Base-by-base conservation (phyloP, 306 rosid species). In the Geum urbanum region DNA sequence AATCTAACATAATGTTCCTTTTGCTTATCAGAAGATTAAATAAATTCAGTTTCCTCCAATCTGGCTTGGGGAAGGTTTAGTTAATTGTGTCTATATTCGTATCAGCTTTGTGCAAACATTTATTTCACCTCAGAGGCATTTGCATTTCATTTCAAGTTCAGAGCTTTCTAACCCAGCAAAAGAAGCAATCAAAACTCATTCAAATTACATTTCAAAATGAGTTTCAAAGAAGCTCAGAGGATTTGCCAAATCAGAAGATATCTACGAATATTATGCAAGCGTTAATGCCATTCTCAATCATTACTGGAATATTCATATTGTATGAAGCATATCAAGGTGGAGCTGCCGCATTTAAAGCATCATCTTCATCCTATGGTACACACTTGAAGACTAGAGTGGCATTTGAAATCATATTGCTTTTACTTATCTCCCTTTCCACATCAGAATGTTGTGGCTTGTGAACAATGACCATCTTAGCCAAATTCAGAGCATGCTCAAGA, bases 1-100 rank as follows among this genome's bases (percentile, higher is more conserved):
- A 70, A 56, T 44, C 65, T 43, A 22, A 9, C 18, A 16, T 47
- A 70, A 27, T 22, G 66, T 56, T 70, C 74, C 55, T 15, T 24
- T 9, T 70, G 66, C 6, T 70, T 37, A 37, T 37, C 24, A 37
- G 6, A 60, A 60, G 65, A 60, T 37, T 37, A 37, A 60, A 37
- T 60, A 60, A 60, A 59, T 59, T 15, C 13, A 37, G 65, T 37
- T 59, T 60, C 65, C 22, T 60, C 18, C 12, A 40, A 7, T 53
- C 58, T 53, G 58, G 15, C n/a, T 50, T n/a, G 18, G 9, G 40
- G 63, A 27, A 32, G 43, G 63, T 58, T 14, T 56, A 27, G 6
- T 57, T 8, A 56, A 11, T 4, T 56, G 41, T 53, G 24, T 4
- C n/a, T 11, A 12, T 3, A 24, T 56, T 56, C 40, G 18, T 12